Base-by-base conservation (phyloP, 2,329 filamentous ascomycete genomes). In the Mollisia scopiformis region DNA sequence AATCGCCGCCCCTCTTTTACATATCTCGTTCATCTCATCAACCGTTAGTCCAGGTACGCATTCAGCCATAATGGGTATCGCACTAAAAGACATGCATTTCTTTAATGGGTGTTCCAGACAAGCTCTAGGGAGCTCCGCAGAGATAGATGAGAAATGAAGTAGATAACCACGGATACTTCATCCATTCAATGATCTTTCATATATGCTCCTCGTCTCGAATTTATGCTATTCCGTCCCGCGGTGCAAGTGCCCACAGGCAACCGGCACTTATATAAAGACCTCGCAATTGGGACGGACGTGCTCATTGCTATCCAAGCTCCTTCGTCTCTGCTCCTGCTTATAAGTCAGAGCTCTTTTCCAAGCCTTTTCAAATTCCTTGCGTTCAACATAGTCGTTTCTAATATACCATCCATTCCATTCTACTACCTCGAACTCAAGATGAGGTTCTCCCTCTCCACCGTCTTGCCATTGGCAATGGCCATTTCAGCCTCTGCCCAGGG, bases 401-500 rank as follows among this genome's bases (percentile, higher is more conserved):
- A 51, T 51, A 41, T 35, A 23, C 16, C n/a, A 35, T 46, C 11
- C 19, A 19, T 43, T 46, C 37, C n/a, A 31, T 16, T 25, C 39
- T 55, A 23, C 25, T 10, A 16, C 10, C 2, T 30, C 25, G 21
- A 19, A 16, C 1, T 19, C 43, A 60, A 7, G 6, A 60, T 60
- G 58, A 58, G 58, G 51, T 35, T 54, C 41, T 49, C 53, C 14
- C 47, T 54, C 41, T 41, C 52, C 27, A n/a, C 53, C 46, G 14
- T 59, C 37, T 39, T 59, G 6, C n/a, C 56, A 19, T 33, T n/a
- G 10, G 52, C 59, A 33, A 58, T 65, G 25, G 47, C 62, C 1
- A 50, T 59, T 46, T 53, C 55, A 23, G 62, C 51, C 27, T 62
- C 53, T 33, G 64, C 66, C 39, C 66, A 68, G 43, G 39, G 39